Percentiles rank a stretch among this genome's conserved stretches.
phyloP scores from a whole-genome alignment of 768 basidiomycete genomes.

The Fibroporia radiculosa region DNA sequence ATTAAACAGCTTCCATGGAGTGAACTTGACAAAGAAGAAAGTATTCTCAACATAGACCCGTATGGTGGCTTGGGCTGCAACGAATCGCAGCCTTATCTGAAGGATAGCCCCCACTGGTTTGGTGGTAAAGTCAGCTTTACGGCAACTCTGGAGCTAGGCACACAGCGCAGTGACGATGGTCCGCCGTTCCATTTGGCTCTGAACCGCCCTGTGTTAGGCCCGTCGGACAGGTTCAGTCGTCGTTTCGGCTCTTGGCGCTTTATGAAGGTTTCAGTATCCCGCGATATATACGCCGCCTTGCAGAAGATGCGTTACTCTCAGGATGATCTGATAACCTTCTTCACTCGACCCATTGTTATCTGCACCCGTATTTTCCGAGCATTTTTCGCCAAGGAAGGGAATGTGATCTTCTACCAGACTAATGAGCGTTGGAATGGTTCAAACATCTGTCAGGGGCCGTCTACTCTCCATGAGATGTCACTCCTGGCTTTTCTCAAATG shows the following conservation, averaged over 20 bases:
- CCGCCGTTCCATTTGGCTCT: constrained; percentile 18
- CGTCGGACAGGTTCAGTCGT: constrained; percentile 51
- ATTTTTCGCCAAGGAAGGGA: constrained; percentile 54
- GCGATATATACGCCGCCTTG: constrained; percentile 20
- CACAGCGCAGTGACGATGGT: background rate
- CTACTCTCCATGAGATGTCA: background rate
- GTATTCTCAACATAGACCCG: constrained; percentile 19
- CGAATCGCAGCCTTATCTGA: constrained; percentile 5
- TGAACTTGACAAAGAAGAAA: constrained; percentile 52
- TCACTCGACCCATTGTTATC: constrained; percentile 45
- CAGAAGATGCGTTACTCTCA: background rate
- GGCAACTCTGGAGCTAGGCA: constrained; percentile 26
- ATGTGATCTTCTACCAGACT: constrained; percentile 47
- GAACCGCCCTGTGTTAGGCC: constrained; percentile 40
- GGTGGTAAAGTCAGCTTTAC: constrained; percentile 55
- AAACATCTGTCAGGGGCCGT: background rate
- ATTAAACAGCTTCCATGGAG: constrained; percentile 47
- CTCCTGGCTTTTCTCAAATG: background rate
- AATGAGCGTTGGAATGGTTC: constrained; percentile 30
- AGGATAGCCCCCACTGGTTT: constrained; percentile 35
- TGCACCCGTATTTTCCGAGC: constrained; percentile 48
- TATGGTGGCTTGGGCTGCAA: constrained; percentile 34
- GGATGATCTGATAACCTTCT: constrained; percentile 29
- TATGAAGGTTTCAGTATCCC: constrained; percentile 40
- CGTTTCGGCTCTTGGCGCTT: constrained; percentile 58